phyloP scores from a whole-genome alignment of 2,329 filamentous ascomycete species.

The Trichoderma guizhouense region DNA sequence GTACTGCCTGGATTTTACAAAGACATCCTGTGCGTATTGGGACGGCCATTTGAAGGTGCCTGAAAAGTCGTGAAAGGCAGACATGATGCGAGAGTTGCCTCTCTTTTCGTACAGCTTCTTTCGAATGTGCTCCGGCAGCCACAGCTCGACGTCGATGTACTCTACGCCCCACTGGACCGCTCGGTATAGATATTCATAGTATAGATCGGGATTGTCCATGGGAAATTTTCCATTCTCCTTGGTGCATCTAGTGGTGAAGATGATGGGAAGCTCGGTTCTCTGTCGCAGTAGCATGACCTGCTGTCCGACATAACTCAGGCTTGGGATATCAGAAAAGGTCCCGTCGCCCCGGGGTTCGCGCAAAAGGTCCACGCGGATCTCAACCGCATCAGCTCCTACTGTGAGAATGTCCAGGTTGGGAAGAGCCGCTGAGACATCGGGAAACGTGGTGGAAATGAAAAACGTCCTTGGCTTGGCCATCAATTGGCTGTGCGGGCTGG shows the following conservation, averaged over 20 bases:
- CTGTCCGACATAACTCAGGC: constrained; percentile 78
- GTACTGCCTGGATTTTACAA: constrained; percentile 67
- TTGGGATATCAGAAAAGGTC: constrained; percentile 63
- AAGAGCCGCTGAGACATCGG: constrained; percentile 76
- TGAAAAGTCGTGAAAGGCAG: constrained; percentile 88
- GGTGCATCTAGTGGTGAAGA: constrained; percentile 80
- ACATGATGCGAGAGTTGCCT: constrained; percentile 81
- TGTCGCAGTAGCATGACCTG: constrained; percentile 82
- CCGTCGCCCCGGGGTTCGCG: constrained; percentile 66
- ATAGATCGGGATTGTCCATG: constrained; percentile 73
- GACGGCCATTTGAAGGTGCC: constrained; percentile 82
- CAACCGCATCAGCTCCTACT: constrained; percentile 80
- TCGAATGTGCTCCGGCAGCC: constrained; percentile 76
- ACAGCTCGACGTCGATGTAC: constrained; percentile 85
- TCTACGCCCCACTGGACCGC: constrained; percentile 88
- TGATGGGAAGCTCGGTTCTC: constrained; percentile 82
- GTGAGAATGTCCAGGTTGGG: constrained; percentile 85
- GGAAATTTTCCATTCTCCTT: constrained; percentile 81
- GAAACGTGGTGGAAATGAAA: constrained; percentile 84
- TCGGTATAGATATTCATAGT: constrained; percentile 74
- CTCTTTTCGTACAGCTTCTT: constrained; percentile 63
- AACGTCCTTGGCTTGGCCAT: constrained; percentile 76
- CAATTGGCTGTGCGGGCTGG: constrained; percentile 72
- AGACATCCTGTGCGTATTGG: constrained; percentile 66
- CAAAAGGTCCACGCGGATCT: constrained; percentile 78